phyloP scores from a whole-genome alignment of 2,329 filamentous ascomycete species.

The Leptographium lundbergii region DNA sequence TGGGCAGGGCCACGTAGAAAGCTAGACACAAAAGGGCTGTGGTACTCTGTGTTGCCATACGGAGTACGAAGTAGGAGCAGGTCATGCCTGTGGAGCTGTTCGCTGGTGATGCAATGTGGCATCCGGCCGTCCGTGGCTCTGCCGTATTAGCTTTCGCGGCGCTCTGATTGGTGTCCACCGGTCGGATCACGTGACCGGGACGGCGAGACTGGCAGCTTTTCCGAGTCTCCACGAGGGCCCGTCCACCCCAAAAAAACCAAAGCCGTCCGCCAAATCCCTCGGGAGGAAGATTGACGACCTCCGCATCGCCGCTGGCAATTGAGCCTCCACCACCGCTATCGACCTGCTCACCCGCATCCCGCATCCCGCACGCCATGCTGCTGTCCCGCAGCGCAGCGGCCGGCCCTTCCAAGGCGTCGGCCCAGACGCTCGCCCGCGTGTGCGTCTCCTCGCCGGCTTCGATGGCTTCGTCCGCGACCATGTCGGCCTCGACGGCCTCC shows the following conservation, averaged over 20 bases:
- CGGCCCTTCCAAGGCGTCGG: constrained; percentile 15
- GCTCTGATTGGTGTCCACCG: constrained; percentile 9
- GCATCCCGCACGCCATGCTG: constrained; percentile 2
- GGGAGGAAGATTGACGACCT: neutral
- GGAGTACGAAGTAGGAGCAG: too few relatives aligned
- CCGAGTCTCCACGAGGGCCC: constrained; percentile 9
- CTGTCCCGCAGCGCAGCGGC: constrained; percentile 9
- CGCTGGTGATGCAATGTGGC: too few relatives aligned
- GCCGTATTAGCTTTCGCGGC: constrained; percentile 12
- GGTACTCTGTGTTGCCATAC: too few relatives aligned
- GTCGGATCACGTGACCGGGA: constrained; percentile 7
- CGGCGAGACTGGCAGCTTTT: constrained; percentile 7
- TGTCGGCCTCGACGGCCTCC: neutral
- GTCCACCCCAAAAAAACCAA: constrained; percentile 1
- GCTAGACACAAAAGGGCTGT: too few relatives aligned
- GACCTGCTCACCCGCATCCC: neutral
- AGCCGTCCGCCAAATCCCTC: constrained; percentile 1
- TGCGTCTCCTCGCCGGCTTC: constrained; percentile 26
- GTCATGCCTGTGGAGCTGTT: too few relatives aligned
- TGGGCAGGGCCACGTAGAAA: too few relatives aligned
- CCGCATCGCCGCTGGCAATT: constrained; percentile 2
- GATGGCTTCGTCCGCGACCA: neutral
- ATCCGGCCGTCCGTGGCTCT: neutral
- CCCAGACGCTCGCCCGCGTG: constrained; percentile 26
- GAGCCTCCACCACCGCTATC: constrained; percentile 2